Conservation (phyloP, 352 stramenopile genomes). For the Phytophthora podocarpi region DNA sequence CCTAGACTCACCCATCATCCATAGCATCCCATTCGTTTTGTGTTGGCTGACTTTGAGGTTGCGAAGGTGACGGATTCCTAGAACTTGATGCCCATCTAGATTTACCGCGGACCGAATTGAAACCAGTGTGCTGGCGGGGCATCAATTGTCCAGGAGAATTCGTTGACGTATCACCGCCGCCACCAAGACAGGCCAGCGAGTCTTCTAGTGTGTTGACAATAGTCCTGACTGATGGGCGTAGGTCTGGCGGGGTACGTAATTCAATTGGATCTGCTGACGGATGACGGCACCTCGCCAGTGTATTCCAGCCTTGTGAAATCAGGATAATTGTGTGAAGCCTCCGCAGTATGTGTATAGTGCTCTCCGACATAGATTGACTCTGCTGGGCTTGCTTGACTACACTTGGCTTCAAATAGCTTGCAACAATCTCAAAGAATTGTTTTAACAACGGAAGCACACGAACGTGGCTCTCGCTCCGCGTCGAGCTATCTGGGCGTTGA, state of each 20-base stretch:
- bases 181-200: slow-evolving; percentile 28
- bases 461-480: slow-evolving; percentile 6
- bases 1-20: slow-evolving; percentile 42
- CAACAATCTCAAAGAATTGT: slow-evolving; percentile 50
- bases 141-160: slow-evolving; percentile 1
- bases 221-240: slow-evolving; percentile 60
- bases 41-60: slow-evolving; percentile 13
- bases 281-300: slow-evolving; percentile 46
- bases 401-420: slow-evolving; percentile 52
- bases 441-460: slow-evolving; percentile 45
- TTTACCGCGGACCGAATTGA: slow-evolving; percentile 15
- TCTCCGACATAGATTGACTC: slow-evolving; percentile 40
- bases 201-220: slow-evolving; percentile 52
- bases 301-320: slow-evolving; percentile 55
- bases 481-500: slow-evolving; percentile 4
- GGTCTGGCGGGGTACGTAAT: slow-evolving; percentile 57
- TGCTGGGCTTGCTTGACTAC: slow-evolving; percentile 45
- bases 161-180: slow-evolving; percentile 1
- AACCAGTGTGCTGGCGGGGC: slow-evolving; percentile 18
- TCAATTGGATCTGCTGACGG: slow-evolving; percentile 66
- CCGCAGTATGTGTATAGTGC: slow-evolving; percentile 43
- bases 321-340: slow-evolving; percentile 70
- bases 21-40: slow-evolving; percentile 43
- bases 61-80: slow-evolving; percentile 3
- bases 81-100: slow-evolving; percentile 29